These are phyloP conservation scores for Hordeum marinum DNA, from an alignment of 176 grass and related monocot species.

Conservation along the genomic window DNA sequence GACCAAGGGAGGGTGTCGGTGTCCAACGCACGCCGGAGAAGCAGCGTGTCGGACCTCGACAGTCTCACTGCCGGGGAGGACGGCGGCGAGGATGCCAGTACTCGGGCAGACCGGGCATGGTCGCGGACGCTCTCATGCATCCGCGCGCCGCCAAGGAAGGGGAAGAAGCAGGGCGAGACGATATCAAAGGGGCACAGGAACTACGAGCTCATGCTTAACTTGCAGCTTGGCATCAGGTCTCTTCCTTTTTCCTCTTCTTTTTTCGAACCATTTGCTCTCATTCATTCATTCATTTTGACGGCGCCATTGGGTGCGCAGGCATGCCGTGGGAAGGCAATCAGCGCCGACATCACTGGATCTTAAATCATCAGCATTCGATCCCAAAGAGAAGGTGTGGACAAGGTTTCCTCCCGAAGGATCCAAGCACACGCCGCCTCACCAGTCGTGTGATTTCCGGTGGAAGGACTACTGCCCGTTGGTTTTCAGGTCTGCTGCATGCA, in stretches of 20 bases:
- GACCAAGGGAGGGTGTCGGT: constrained; percentile 24
- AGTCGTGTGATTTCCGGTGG: constrained; percentile 78
- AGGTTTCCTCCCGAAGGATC: constrained; percentile 85
- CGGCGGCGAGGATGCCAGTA: background rate
- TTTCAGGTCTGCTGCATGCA: constrained; percentile 49
- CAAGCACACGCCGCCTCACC: constrained; percentile 79
- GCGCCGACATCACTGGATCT: constrained; percentile 55
- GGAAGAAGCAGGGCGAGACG: constrained; percentile 76
- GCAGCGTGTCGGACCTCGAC: constrained; percentile 36
- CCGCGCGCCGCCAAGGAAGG: background rate
- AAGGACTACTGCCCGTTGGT: constrained; percentile 89
- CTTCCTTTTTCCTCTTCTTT: background rate
- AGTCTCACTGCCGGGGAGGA: constrained; percentile 7
- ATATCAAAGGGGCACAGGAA: constrained; percentile 90
- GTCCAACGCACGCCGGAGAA: constrained; percentile 34
- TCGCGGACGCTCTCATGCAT: constrained; percentile 4
- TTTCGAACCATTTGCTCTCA: background rate
- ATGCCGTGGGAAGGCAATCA: constrained; percentile 72
- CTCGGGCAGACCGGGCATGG: constrained; percentile 11
- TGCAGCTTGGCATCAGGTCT: constrained; percentile 81
- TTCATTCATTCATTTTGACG: background rate
- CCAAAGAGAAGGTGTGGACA: constrained; percentile 93
- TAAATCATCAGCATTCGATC: constrained; percentile 83
- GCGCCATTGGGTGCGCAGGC: constrained; percentile 27
- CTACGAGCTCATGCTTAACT: constrained; percentile 93